Evolutionary conservation across 2,329 filamentous ascomycete species (phyloP), one percentile per base, ranked within the genome.

Genomic region (Colletotrichum sp.): DNA sequence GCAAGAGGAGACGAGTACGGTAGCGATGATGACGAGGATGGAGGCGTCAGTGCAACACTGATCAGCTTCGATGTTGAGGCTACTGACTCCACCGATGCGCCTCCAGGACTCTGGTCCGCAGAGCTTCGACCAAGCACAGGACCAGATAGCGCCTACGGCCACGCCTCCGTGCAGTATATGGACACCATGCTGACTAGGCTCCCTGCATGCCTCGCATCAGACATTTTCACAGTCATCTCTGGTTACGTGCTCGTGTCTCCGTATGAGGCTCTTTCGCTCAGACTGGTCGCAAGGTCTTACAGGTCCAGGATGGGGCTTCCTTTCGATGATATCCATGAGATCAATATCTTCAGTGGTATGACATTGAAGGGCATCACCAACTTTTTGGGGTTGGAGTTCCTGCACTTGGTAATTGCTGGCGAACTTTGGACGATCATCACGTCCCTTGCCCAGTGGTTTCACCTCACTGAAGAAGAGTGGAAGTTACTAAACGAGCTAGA

Each of bases 31-130:
- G 90, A 91, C 65, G 90, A 90, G 18, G 84, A 88, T 16, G 90
- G 91, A 64, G 86, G 88, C 64, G 84, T 92, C 28, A 90, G 87
- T 71, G 88, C 90, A 2, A 91, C 90, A 0, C 82, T 92, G 7
- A 92, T 92, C 67, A 92, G 89, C 77, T 92, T 92, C 72, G 91
- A 92, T 72, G 90, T 92, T 32, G 91, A 92, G 77, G 88, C 90
- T 1, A 88, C 87, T 5, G 90, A 92, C 63, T 84, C 89, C 1
- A 86, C 85, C 5, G 88, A 90, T 64, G 85, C 86, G 4, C 88
- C 88, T 2, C 84, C 88, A 3, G 90, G 89, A 16, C 81, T 90
- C 2, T 92, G 91, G 91, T 90, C 89, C 6, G 90, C 91, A 15
- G 91, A 92, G 79, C 81, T 92, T 21, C 87, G 90, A 1, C 89